Evolutionary conservation across 176 grass and related monocot species (phyloP), one percentile per base, ranked within the genome.

Genomic region (Alloteropsis semialata): DNA sequence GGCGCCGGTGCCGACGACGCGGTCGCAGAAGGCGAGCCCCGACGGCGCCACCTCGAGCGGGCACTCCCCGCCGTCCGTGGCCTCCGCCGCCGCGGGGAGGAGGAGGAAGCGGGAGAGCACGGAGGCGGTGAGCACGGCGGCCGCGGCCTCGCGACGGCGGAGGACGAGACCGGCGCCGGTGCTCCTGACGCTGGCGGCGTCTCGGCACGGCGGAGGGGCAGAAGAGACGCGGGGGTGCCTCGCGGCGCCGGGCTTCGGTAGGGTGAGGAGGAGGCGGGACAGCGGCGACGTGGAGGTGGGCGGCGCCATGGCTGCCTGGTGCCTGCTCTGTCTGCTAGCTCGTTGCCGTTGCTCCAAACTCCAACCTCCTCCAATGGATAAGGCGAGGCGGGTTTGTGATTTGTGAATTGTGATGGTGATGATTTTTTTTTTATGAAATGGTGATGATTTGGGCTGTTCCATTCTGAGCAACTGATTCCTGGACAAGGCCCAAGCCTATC

Each of bases 21-120:
- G 81, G 65, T 98, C 96, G 75, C 91, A 98, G 93, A 93, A 98
- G 58, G 69, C 91, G 76, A 98, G 89, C 13, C 93, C 89, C 10
- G 72, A 90, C 10, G 91, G 87, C 4, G 91, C 73, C 56, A 82
- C 85, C 74, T 86, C 73, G 21, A 93, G 76, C 18, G 83, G 24
- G 91, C 96, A 98, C 37, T 86, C 82, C 18, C 63, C 69, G 0
- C 17, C 43, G 0, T 50, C 28, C 21, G 36, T 54, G 6, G 16
- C 81, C 0, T 19, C 79, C 14, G 67, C 80, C 25, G 71, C 77
- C 2, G 32, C 22, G 2, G 63, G 63, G 22, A 39, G 80, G 27
- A 39, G 80, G 55, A 84, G 33, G 37, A 87, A 13, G 79, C 46
- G 87, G 19, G 82, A 82, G 18, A 81, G 49, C 54, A 90, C 11